Evolutionary conservation across 1,284 basidiomycete species (phyloP), one percentile per base, ranked within the genome.

Genomic region (Cutaneotrichosporon sp.): DNA sequence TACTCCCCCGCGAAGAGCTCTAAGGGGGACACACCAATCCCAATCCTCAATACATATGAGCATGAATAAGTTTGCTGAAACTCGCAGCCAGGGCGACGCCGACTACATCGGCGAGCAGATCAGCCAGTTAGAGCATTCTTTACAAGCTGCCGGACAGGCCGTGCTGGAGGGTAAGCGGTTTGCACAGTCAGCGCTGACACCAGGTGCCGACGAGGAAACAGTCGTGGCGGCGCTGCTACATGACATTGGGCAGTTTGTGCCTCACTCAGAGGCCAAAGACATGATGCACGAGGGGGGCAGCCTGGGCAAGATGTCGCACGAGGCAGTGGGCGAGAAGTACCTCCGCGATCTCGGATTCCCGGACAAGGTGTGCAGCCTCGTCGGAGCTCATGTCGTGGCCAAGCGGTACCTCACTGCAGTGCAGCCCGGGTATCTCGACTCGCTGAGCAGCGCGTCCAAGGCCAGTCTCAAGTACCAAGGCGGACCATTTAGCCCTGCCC

Each of bases 181-280:
- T 14, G 18, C 22, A 9, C 9, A 5, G 18, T n/a, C 34, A 13
- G 20, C n/a, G 21, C 51, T 56, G 50, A 52, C 42, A 14, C 21
- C 55, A 30, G 67, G 64, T 23, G 63, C 67, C 18, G 65, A 72
- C 49, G 60, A 62, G 10, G 54, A 51, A 20, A 70, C 69, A 2
- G 44, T 69, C n/a, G 50, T 65, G 37, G 69, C 69, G n/a, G 69
- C 69, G 4, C 59, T 70, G 15, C 53, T 72, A 13, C 69, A 72
- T 54, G 69, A 72, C 46, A 56, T 72, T 23, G 69, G 69, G 9
- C 69, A 69, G 46, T 70, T 70, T 51, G 39, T 72, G 12, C 67
- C 69, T 13, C 52, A 52, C 45, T 39, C 50, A 2, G 43, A 52
- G 35, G 52, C 62, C n/a, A 45, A 63, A 46, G 60, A 56, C 8